phyloP scores from a whole-genome alignment of 2,329 filamentous ascomycete genomes.

The Paraphaeosphaeria minitans region DNA sequence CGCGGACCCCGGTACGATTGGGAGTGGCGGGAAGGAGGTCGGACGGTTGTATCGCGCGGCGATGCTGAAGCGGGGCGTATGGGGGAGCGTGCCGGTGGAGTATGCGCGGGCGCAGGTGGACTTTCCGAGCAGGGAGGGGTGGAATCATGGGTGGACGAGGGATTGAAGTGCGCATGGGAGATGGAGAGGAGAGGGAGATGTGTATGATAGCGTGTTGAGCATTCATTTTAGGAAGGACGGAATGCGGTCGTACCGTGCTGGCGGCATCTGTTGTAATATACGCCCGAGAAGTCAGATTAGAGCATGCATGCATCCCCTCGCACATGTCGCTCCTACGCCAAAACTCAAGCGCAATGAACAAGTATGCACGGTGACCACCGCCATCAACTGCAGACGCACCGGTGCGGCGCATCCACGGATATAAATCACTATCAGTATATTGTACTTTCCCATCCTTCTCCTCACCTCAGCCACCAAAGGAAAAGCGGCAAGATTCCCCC shows the following conservation, averaged over 20 bases:
- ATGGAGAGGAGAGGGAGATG: neutral
- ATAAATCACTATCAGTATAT: neutral
- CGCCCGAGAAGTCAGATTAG: neutral
- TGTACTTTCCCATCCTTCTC: slow-evolving; percentile 3
- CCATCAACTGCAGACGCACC: slow-evolving; percentile 32
- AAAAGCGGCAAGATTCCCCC: slow-evolving; percentile 17
- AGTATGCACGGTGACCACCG: slow-evolving; percentile 34
- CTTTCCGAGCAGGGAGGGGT: slow-evolving; percentile 76
- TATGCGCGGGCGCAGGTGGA: slow-evolving; percentile 87
- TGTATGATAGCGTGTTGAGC: slow-evolving; percentile 12
- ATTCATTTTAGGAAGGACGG: neutral
- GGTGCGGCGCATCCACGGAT: neutral
- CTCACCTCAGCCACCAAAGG: neutral
- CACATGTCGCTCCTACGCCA: no score
- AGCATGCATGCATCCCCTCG: no score
- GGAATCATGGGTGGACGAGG: slow-evolving; percentile 92
- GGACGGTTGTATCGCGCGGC: slow-evolving; percentile 83
- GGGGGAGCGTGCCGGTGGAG: slow-evolving; percentile 86
- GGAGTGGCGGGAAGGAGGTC: slow-evolving; percentile 55
- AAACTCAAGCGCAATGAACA: slow-evolving; percentile 17
- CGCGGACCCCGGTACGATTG: slow-evolving; percentile 37
- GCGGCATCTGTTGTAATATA: neutral
- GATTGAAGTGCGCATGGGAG: slow-evolving; percentile 20
- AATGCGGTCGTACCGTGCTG: neutral
- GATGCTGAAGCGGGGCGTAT: slow-evolving; percentile 89